phyloP scores from a whole-genome alignment of 352 stramenopile genomes.

The Phytophthora sansomeana region DNA sequence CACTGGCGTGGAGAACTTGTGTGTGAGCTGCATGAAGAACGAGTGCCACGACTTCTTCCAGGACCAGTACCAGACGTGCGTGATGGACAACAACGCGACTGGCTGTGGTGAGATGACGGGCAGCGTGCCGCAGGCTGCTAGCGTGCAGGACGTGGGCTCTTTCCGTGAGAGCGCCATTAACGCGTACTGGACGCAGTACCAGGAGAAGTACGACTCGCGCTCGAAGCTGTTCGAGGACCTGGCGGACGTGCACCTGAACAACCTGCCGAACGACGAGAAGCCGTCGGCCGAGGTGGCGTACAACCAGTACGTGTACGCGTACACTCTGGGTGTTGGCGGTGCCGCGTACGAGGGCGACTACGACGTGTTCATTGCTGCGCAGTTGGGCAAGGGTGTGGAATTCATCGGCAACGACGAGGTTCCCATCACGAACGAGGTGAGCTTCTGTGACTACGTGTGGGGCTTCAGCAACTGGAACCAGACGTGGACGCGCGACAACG shows the following conservation, averaged over 20 bases:
- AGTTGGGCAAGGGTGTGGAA: conserved; percentile 52
- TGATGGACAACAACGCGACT: conserved; percentile 53
- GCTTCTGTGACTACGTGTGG: conserved; percentile 78
- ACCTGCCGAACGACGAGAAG: conserved; percentile 45
- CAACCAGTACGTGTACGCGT: conserved; percentile 68
- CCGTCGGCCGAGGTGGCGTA: conserved; percentile 54
- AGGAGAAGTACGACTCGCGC: conserved; percentile 56
- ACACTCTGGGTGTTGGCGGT: conserved; percentile 51
- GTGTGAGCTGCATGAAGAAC: conserved; percentile 62
- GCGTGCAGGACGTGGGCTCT: conserved; percentile 40
- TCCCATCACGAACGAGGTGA: conserved; percentile 68
- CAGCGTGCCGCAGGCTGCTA: conserved; percentile 49
- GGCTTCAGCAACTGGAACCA: conserved; percentile 75
- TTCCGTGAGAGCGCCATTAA: conserved; percentile 53
- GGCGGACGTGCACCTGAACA: conserved; percentile 63
- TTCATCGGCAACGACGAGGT: conserved; percentile 71
- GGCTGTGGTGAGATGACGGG: conserved; percentile 72
- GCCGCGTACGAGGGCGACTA: conserved; percentile 43
- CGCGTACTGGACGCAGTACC: conserved; percentile 54
- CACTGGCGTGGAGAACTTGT: conserved; percentile 68
- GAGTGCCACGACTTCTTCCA: conserved; percentile 73
- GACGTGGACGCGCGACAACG: conserved; percentile 69
- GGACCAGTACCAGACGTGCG: conserved; percentile 56
- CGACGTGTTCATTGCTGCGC: conserved; percentile 52
- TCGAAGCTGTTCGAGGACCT: conserved; percentile 66